phyloP scores from a whole-genome alignment of 176 grass and related monocot genomes.

The Oropetium thomaeum region DNA sequence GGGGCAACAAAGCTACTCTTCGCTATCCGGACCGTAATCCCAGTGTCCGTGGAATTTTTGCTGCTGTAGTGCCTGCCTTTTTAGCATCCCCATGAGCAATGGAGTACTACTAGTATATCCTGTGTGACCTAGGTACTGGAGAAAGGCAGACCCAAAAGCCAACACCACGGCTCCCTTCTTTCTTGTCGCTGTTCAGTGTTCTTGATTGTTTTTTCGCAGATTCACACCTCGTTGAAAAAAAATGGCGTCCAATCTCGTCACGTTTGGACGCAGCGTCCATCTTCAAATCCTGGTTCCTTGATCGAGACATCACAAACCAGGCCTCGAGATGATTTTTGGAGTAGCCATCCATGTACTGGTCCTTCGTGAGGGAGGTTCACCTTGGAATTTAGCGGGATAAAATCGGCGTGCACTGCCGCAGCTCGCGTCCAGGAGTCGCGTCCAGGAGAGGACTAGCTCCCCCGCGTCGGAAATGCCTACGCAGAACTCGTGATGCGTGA shows the following conservation, averaged over 20 bases:
- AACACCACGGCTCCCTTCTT: constrained; percentile 14
- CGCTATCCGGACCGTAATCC: background rate
- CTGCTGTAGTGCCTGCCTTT: background rate
- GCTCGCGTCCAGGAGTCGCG: background rate
- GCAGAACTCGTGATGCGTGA: background rate
- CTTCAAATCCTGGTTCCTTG: constrained; percentile 22
- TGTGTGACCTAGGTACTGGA: constrained; percentile 24
- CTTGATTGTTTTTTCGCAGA: background rate
- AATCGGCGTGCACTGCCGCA: background rate
- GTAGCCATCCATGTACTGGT: constrained; percentile 11
- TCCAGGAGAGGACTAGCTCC: background rate
- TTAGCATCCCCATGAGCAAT: constrained; percentile 20
- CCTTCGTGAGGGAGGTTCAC: background rate
- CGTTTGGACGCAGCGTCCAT: background rate
- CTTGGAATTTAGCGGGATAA: background rate
- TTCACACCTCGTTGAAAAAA: background rate
- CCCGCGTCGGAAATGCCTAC: background rate
- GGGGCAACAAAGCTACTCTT: background rate
- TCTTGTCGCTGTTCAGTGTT: constrained; percentile 10
- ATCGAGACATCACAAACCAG: background rate
- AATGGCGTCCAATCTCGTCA: background rate
- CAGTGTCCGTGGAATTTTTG: constrained; percentile 7
- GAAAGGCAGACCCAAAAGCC: constrained; percentile 22
- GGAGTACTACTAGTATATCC: background rate
- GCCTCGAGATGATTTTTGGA: background rate